Conservation (phyloP, 768 basidiomycete genomes). For the Collybiopsis luxurians region DNA sequence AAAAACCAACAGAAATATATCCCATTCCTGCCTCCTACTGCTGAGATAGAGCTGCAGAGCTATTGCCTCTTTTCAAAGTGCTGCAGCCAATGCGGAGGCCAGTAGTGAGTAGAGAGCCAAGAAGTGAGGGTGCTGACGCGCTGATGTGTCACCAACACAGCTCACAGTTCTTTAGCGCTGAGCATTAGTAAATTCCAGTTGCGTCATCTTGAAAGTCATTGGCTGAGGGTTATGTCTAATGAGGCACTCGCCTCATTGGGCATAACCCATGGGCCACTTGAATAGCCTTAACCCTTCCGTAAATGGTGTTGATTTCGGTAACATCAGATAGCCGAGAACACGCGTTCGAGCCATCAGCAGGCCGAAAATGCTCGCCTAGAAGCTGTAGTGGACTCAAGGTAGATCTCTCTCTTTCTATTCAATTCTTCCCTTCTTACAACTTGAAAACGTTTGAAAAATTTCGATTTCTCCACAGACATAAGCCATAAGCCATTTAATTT, state of each 20-base stretch:
- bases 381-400: neutral
- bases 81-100: too few species aligned
- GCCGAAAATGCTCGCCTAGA: neutral
- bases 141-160: too few species aligned
- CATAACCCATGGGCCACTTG: neutral
- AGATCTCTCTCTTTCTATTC: neutral
- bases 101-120: too few species aligned
- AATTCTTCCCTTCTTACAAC: neutral
- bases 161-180: too few species aligned
- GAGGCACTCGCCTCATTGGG: neutral
- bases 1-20: too few species aligned
- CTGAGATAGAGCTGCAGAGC: too few species aligned
- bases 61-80: too few species aligned
- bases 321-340: neutral
- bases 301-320: neutral
- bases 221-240: neutral
- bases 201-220: conserved; percentile 1
- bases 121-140: too few species aligned
- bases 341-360: neutral
- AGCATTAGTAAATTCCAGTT: neutral
- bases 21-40: too few species aligned
- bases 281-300: neutral
- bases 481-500: conserved; percentile 4
- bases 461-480: conserved; percentile 2
- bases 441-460: neutral